phyloP scores from a whole-genome alignment of 805 yeast species.

The Ogataea nitratoaversa region DNA sequence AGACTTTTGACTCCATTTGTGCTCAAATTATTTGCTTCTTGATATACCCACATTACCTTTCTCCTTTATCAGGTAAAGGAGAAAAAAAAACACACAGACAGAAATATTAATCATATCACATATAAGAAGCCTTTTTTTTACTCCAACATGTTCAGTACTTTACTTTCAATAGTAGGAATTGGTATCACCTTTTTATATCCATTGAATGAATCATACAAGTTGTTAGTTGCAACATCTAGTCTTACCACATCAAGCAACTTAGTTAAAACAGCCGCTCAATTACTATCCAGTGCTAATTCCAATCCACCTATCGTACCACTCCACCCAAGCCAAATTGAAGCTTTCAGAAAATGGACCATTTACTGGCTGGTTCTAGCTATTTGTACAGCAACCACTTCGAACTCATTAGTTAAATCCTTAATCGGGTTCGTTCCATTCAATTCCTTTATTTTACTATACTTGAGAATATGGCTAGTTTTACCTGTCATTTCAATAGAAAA shows the following conservation, averaged over 20 bases:
- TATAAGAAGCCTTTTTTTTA: not conserved
- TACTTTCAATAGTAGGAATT: constrained; percentile 31
- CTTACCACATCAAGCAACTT: not conserved
- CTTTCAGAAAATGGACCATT: constrained; percentile 35
- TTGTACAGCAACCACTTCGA: constrained; percentile 16
- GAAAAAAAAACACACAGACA: no score
- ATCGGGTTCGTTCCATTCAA: constrained; percentile 51
- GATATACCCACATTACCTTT: no score
- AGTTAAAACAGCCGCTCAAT: not conserved
- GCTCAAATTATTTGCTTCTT: no score
- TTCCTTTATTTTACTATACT: constrained; percentile 40
- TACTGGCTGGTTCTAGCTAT: constrained; percentile 66
- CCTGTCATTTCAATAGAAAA: constrained; percentile 30
- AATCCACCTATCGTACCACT: not conserved
- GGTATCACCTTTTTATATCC: constrained; percentile 39
- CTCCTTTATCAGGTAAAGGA: no score
- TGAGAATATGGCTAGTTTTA: constrained; percentile 58
- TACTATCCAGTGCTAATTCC: not conserved
- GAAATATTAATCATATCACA: no score
- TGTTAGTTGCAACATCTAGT: constrained; percentile 8
- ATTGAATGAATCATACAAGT: constrained; percentile 30
- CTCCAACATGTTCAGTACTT: constrained; percentile 26
- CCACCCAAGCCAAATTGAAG: not conserved
- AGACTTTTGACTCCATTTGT: no score
- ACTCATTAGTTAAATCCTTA: constrained; percentile 33